Evolutionary conservation across 495 filamentous ascomycete species (phyloP), one percentile per base, ranked within the genome.

Genomic region (Pyrenopolyporus hunteri): DNA sequence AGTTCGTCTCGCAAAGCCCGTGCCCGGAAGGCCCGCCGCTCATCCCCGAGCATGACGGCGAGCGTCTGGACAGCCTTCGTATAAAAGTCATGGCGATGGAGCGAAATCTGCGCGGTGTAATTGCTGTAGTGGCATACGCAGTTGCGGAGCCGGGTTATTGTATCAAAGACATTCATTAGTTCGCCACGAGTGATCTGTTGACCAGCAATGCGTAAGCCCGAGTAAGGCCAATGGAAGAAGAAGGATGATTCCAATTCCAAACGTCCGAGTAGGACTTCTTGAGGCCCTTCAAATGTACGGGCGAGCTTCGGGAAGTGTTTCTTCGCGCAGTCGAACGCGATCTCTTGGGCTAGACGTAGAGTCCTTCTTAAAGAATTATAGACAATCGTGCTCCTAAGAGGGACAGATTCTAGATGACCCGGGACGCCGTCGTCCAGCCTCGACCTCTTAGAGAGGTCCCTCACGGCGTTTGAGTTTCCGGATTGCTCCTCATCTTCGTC

Each of bases 311-410:
- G 31, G 28, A 28, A 0, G 14, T 37, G 37, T 2, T 46, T 44
- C 1, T 1, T 17, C 1, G 16, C 6, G 2, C 16, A 25, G 11
- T 46, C 6, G 8, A 28, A 60, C 2, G 47, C 29, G 4, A 60
- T 47, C 2, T 47, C 48, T 10, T 60, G 48, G 1, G 57, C 48
- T 6, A 53, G 23, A 4, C 48, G 31, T 14, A 60, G 17, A 6
- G 31, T 29, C 1, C 17, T 11, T 1, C n/a, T 14, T 8, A 60
- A 17, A 6, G n/a, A 7, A 8, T 17, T 14, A 4, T 13, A 43
- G 1, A 33, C n/a, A 13, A 26, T 20, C 14, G 26, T 2, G 14
- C 55, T 59, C 4, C 55, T 19, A 0, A 51, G 26, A 6, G 55
- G 55, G 8, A 32, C 35, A 31, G 6, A 9, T 13, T 4, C 6